Evolutionary conservation across 495 filamentous ascomycete species (phyloP).

Genomic region (Pseudoneurospora amorphoporcata): DNA sequence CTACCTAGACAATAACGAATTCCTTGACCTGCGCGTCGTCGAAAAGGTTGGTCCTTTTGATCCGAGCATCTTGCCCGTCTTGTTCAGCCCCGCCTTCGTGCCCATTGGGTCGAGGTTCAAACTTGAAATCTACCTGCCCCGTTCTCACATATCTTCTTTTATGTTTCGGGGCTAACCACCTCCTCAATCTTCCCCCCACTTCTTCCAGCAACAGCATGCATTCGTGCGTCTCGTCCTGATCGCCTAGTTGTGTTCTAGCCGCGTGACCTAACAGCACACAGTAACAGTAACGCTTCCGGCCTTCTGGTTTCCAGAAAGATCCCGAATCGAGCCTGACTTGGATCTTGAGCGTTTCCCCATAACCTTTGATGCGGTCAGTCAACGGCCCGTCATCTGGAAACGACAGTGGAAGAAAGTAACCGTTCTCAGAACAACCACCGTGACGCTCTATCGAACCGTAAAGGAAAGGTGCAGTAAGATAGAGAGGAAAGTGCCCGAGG

Average conservation of each 20-base stretch:
- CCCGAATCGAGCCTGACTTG: too few species aligned
- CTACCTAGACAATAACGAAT: neutral
- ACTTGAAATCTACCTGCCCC: neutral
- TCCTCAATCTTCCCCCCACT: too few species aligned
- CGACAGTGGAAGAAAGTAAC: too few species aligned
- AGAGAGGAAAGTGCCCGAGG: neutral
- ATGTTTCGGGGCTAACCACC: too few species aligned
- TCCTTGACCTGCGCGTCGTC: neutral
- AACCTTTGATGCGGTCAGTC: neutral
- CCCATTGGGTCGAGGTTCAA: too few species aligned
- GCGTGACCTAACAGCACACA: neutral
- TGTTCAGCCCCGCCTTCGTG: too few species aligned
- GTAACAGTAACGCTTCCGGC: too few species aligned
- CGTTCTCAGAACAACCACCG: too few species aligned
- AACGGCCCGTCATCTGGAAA: neutral
- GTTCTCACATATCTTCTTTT: neutral
- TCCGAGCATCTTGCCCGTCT: neutral
- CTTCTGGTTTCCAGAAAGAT: too few species aligned
- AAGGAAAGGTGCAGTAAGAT: neutral
- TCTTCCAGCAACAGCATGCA: neutral
- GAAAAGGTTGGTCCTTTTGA: neutral
- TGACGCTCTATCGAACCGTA: neutral
- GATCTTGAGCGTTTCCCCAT: neutral
- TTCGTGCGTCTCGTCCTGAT: neutral
- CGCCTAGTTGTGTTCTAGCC: neutral